Percentiles rank a stretch among this genome's conserved stretches.
These are phyloP conservation scores for Scalesia atractyloides DNA, from an alignment of 129 eudicot genomes.

Conservation along the genomic window DNA sequence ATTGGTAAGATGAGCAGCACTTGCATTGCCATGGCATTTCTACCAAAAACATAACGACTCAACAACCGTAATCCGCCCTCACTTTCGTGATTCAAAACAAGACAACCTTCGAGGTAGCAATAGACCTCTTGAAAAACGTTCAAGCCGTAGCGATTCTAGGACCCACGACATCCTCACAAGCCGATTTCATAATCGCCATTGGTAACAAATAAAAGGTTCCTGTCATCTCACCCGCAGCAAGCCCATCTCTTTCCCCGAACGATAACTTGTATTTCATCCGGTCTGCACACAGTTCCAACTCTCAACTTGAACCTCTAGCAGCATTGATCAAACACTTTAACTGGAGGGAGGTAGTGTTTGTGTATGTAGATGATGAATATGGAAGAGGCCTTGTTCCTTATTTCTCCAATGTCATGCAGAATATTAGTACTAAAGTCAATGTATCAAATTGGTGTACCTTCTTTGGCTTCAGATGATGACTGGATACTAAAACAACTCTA, in stretches of 20 bases:
- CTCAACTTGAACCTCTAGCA: slow-evolving; percentile 42
- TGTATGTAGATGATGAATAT: slow-evolving; percentile 45
- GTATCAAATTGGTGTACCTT: slow-evolving; percentile 33
- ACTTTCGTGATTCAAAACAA: slow-evolving; percentile 39
- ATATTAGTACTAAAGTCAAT: slow-evolving; percentile 24
- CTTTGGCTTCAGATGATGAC: slow-evolving; percentile 39
- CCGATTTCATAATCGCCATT: slow-evolving; percentile 48
- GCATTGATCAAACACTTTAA: slow-evolving; percentile 41
- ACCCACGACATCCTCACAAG: slow-evolving; percentile 46
- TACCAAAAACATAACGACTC: slow-evolving; percentile 11
- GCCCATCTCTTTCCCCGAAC: slow-evolving; percentile 44
- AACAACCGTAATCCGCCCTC: slow-evolving; percentile 33
- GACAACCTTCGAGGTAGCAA: slow-evolving; percentile 45
- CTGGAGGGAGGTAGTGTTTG: slow-evolving; percentile 54
- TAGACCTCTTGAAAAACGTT: slow-evolving; percentile 45
- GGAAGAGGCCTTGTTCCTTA: slow-evolving; percentile 48
- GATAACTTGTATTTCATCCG: slow-evolving; percentile 48
- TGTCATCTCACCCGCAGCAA: slow-evolving; percentile 51
- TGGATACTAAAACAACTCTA: slow-evolving; percentile 43
- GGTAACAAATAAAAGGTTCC: slow-evolving; percentile 55
- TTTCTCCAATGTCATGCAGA: slow-evolving; percentile 33
- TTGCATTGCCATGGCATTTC: slow-evolving; percentile 50
- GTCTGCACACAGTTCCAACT: slow-evolving; percentile 37
- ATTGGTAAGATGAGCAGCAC: slow-evolving; percentile 39
- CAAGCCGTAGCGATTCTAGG: slow-evolving; percentile 56